A percentile compares a stretch with the other conserved stretches of the same genome.
Conservation (phyloP, 2,329 filamentous ascomycete genomes). For the Cadophora gregata region DNA sequence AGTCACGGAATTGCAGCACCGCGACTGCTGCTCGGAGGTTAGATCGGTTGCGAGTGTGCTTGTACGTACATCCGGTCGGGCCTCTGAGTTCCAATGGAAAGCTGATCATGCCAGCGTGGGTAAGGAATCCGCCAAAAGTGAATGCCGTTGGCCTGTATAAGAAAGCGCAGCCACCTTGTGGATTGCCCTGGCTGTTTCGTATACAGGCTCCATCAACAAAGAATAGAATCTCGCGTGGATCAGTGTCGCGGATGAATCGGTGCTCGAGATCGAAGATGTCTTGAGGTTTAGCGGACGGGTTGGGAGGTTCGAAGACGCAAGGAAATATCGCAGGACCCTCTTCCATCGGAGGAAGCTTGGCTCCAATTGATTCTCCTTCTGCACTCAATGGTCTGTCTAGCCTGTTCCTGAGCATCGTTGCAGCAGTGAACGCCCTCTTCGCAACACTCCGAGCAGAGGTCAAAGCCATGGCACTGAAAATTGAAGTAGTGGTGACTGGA, state of each 20-base stretch:
- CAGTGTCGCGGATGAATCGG: slow-evolving; percentile 41
- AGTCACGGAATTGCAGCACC: slow-evolving; percentile 53
- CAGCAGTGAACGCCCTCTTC: background rate
- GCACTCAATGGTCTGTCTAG: background rate
- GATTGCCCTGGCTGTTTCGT: slow-evolving; percentile 48
- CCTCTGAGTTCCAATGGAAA: slow-evolving; percentile 52
- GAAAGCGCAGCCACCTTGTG: slow-evolving; percentile 51
- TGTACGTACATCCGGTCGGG: slow-evolving; percentile 46
- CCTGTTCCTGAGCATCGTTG: background rate
- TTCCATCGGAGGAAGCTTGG: background rate
- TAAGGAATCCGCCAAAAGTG: slow-evolving; percentile 25
- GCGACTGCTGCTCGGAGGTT: slow-evolving; percentile 61
- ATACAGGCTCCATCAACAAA: slow-evolving; percentile 55
- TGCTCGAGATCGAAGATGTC: slow-evolving; percentile 20
- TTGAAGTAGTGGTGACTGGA: background rate
- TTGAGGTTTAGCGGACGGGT: background rate
- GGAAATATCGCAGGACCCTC: background rate
- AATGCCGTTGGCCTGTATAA: slow-evolving; percentile 30
- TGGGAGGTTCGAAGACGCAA: slow-evolving; percentile 13
- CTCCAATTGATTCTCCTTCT: too few species aligned
- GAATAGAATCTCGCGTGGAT: slow-evolving; percentile 47
- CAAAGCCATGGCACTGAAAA: background rate
- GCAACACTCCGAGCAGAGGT: background rate
- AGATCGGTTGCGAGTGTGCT: slow-evolving; percentile 58
- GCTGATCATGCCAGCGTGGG: slow-evolving; percentile 29